These are phyloP conservation scores for Fraxinus ornus DNA, from an alignment of 305 asterid species.

Conservation along the genomic window DNA sequence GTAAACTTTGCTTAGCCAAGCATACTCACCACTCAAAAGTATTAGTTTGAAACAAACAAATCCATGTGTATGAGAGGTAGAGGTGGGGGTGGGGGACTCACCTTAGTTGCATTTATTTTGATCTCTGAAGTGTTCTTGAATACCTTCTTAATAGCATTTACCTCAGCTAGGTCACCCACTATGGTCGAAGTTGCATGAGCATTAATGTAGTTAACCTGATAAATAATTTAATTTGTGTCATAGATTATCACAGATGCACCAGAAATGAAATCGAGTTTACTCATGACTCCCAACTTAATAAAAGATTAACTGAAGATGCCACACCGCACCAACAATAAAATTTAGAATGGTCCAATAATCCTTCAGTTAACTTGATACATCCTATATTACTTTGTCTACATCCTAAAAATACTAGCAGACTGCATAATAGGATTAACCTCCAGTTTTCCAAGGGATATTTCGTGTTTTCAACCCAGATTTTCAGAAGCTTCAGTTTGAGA, in stretches of 20 bases:
- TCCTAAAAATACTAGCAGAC: background rate
- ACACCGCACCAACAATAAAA: background rate
- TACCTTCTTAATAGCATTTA: conserved; percentile 85
- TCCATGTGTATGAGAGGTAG: background rate
- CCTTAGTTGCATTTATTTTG: conserved; percentile 87
- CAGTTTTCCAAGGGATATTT: background rate
- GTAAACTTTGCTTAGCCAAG: background rate
- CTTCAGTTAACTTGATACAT: background rate
- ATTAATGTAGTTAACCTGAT: conserved; percentile 85
- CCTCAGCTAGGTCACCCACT: conserved; percentile 86
- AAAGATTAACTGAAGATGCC: background rate
- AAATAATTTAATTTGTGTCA: background rate
- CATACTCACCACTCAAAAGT: background rate
- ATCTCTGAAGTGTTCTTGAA: conserved; percentile 69
- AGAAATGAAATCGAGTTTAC: background rate
- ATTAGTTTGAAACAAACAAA: background rate
- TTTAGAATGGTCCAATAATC: background rate
- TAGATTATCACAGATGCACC: background rate
- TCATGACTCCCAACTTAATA: background rate
- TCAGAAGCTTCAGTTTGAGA: background rate
- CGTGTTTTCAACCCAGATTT: conserved; percentile 1
- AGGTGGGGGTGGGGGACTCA: conserved; percentile 12
- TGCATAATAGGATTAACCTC: background rate
- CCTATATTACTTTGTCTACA: background rate
- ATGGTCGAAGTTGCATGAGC: conserved; percentile 90